Conservation (phyloP, 2,329 filamentous ascomycete genomes). For the Trichophyton verrucosum region DNA sequence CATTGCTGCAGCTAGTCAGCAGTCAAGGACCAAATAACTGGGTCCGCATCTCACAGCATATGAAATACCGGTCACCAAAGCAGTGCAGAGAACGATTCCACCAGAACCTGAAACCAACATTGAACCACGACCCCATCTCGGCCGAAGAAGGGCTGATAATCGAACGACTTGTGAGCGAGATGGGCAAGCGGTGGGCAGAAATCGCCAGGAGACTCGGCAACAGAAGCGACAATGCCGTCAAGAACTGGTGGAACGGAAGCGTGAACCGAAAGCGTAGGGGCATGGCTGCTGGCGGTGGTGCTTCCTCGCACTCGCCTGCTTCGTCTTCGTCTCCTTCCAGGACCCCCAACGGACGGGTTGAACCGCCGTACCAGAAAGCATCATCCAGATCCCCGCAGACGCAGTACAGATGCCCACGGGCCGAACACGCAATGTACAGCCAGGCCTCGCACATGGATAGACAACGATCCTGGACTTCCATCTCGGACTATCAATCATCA, state of each 20-base stretch:
- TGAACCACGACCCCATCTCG: slow-evolving; percentile 63
- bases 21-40: slow-evolving; percentile 71
- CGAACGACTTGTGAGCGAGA: slow-evolving; percentile 59
- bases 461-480: slow-evolving; percentile 25
- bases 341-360: slow-evolving; percentile 27
- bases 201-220: slow-evolving; percentile 72
- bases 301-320: slow-evolving; percentile 14
- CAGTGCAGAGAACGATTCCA: slow-evolving; percentile 91
- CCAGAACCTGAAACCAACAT: slow-evolving; percentile 71
- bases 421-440: not conserved
- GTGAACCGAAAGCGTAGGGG: slow-evolving; percentile 61
- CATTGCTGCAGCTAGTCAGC: slow-evolving; percentile 57
- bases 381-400: slow-evolving; percentile 2
- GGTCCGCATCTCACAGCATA: slow-evolving; percentile 68
- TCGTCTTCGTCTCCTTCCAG: slow-evolving; percentile 19
- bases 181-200: slow-evolving; percentile 86
- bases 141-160: slow-evolving; percentile 60
- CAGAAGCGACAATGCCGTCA: slow-evolving; percentile 87
- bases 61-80: slow-evolving; percentile 72
- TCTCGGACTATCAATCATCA: slow-evolving; percentile 15
- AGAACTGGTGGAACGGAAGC: slow-evolving; percentile 96
- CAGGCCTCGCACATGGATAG: slow-evolving; percentile 12
- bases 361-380: slow-evolving; percentile 25
- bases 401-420: not conserved
- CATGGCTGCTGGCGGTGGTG: not conserved